These are phyloP conservation scores for Tylopilus cervinicoccineus DNA, from an alignment of 768 basidiomycete species.

Conservation along the genomic window DNA sequence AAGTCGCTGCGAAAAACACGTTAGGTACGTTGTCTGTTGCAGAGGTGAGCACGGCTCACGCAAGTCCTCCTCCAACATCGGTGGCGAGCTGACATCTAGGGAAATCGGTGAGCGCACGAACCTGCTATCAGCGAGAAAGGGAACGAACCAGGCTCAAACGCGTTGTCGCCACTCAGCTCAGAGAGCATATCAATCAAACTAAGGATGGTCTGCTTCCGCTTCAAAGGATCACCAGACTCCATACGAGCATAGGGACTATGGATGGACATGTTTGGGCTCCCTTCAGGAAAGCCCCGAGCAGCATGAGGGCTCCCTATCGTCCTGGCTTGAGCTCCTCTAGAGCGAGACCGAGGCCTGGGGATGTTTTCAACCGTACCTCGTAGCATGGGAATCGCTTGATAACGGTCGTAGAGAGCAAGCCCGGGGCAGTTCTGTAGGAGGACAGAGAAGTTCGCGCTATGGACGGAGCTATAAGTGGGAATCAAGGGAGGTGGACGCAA, in stretches of 20 bases:
- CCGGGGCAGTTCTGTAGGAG: constrained; percentile 22
- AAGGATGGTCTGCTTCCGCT: constrained; percentile 44
- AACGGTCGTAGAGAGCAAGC: constrained; percentile 17
- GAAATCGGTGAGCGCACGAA: constrained; percentile 5
- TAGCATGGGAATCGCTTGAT: constrained; percentile 27
- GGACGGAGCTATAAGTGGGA: constrained; percentile 29
- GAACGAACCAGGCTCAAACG: constrained; percentile 32
- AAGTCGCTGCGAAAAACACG: constrained; percentile 30
- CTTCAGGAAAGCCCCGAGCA: constrained; percentile 27
- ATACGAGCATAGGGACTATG: constrained; percentile 28
- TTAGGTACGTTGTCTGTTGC: constrained; percentile 6
- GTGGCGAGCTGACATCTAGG: constrained; percentile 30
- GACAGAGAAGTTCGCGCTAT: constrained; percentile 12
- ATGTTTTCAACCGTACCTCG: constrained; percentile 30
- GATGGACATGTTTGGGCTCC: constrained; percentile 21
- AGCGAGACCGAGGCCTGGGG: constrained; percentile 23
- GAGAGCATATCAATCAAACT: constrained; percentile 45
- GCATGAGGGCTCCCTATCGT: constrained; percentile 20
- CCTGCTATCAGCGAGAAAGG: background rate
- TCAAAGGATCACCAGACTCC: constrained; percentile 28
- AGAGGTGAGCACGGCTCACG: constrained; percentile 22
- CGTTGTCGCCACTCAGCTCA: constrained; percentile 41
- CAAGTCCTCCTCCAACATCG: constrained; percentile 42
- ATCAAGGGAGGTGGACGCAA: constrained; percentile 26
- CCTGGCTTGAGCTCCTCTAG: constrained; percentile 25